These are phyloP conservation scores for Clonostachys rhizophaga DNA, from an alignment of 2,329 filamentous ascomycete genomes.

Conservation along the genomic window DNA sequence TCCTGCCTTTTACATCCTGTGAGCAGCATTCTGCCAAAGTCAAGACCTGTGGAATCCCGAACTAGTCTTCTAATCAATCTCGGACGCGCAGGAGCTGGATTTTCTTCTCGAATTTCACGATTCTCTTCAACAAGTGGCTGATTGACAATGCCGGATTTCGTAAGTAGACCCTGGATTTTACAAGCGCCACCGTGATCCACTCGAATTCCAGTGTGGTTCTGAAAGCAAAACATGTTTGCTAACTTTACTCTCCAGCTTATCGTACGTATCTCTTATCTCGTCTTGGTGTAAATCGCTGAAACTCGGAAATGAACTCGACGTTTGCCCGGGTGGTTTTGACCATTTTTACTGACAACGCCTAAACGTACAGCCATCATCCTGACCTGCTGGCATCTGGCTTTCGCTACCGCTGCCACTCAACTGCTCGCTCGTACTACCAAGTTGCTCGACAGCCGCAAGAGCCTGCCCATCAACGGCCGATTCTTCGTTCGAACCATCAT, in stretches of 20 bases:
- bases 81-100: conserved; percentile 62
- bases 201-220: conserved; percentile 11
- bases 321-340: not conserved
- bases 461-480: conserved; percentile 54
- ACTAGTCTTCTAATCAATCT: not conserved
- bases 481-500: conserved; percentile 60
- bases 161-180: conserved; percentile 37
- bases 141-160: conserved; percentile 71
- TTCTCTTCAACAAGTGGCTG: conserved; percentile 91
- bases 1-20: conserved; percentile 4
- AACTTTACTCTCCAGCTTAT: conserved; percentile 15
- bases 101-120: conserved; percentile 76
- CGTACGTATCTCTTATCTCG: conserved; percentile 15
- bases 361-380: conserved; percentile 44
- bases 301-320: not conserved
- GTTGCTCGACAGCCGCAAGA: conserved; percentile 58
- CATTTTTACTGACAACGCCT: not conserved
- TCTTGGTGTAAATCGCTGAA: not conserved
- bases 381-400: conserved; percentile 64
- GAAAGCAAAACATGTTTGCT: not conserved
- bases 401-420: conserved; percentile 63
- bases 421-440: conserved; percentile 58
- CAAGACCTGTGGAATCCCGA: not conserved
- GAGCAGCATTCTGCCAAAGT: not conserved
- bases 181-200: not conserved